These are phyloP conservation scores for Talaromyces thailandensis DNA, from an alignment of 495 filamentous ascomycete species.

Conservation along the genomic window DNA sequence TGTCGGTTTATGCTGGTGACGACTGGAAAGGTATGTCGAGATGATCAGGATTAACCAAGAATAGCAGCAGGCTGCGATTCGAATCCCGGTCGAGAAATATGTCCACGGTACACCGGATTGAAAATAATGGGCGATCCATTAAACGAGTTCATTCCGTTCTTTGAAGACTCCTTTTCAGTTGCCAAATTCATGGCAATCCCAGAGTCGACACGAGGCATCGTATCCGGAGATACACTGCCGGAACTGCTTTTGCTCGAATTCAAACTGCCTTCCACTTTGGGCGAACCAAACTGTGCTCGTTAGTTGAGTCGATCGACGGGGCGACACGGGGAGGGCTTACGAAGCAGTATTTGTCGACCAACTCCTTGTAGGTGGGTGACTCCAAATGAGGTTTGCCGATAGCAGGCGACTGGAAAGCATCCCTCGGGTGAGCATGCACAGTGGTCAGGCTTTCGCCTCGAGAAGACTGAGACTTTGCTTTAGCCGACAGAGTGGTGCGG, in stretches of 20 bases:
- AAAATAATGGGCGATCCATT: conserved; percentile 1
- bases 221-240: background rate
- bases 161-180: background rate
- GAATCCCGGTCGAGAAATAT: background rate
- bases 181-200: conserved; percentile 3
- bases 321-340: conserved; percentile 45
- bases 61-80: conserved; percentile 5
- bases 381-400: conserved; percentile 60
- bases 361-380: conserved; percentile 82
- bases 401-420: conserved; percentile 34
- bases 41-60: background rate
- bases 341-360: conserved; percentile 97
- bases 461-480: conserved; percentile 21
- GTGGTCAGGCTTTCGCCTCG: background rate
- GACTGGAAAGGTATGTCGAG: background rate
- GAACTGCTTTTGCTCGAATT: background rate
- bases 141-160: background rate
- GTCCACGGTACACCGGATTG: background rate
- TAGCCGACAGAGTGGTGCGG: conserved; percentile 32
- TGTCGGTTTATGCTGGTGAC: background rate
- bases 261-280: conserved; percentile 18
- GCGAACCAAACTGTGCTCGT: conserved; percentile 40
- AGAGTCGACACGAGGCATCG: conserved; percentile 4
- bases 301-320: conserved; percentile 13
- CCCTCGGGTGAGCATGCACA: conserved; percentile 1